These are phyloP conservation scores for Xanthoconium purpureum DNA, from an alignment of 768 basidiomycete species.

Conservation along the genomic window DNA sequence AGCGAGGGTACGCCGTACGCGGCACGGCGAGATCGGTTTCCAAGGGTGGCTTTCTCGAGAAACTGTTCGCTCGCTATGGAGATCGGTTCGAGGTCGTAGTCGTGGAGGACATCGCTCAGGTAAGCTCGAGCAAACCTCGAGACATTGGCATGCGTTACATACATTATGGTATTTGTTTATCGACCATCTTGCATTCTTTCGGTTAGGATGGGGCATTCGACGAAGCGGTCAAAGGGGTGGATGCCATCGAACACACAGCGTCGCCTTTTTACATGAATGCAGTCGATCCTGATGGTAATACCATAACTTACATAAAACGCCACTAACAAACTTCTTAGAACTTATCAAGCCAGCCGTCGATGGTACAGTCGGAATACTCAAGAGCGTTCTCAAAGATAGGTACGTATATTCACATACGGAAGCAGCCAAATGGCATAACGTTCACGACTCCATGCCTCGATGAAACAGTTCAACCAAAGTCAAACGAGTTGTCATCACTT, in stretches of 20 bases:
- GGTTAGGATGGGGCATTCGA: constrained; percentile 67
- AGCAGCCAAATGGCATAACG: no score
- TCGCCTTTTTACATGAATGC: constrained; percentile 55
- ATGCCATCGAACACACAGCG: constrained; percentile 68
- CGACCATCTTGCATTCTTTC: background rate
- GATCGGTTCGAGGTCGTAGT: constrained; percentile 61
- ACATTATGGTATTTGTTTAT: no score
- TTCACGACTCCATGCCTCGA: no score
- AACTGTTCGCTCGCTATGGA: constrained; percentile 51
- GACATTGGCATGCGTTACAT: no score
- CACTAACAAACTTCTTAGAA: constrained; percentile 36
- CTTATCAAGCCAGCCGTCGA: constrained; percentile 70
- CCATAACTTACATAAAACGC: no score
- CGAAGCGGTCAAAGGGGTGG: constrained; percentile 72
- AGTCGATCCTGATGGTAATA: constrained; percentile 40
- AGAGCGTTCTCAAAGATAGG: constrained; percentile 55
- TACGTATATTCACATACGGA: constrained; percentile 26
- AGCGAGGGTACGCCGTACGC: constrained; percentile 59
- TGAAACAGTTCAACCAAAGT: constrained; percentile 41
- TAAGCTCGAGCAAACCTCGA: no score
- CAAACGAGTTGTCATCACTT: constrained; percentile 68
- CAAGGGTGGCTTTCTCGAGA: constrained; percentile 58
- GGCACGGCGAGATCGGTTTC: constrained; percentile 61
- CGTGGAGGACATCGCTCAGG: constrained; percentile 66
- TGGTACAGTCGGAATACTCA: constrained; percentile 63